Conservation (phyloP, 2,329 filamentous ascomycete genomes). For the Neonectria faginata region DNA sequence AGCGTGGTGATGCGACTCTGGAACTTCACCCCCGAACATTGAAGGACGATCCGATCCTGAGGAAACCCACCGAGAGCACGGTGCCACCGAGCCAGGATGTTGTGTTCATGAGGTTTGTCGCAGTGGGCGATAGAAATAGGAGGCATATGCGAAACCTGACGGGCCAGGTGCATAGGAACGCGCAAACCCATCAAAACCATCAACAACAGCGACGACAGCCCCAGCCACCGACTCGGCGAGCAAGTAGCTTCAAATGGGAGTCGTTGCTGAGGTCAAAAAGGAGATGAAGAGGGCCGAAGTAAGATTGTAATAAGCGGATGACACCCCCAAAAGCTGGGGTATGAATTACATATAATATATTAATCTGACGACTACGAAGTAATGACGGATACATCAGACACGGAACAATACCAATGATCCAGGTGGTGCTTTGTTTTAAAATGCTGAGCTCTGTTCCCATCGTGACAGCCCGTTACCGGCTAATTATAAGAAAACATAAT, state of each 20-base stretch:
- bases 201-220: slow-evolving; percentile 10
- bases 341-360: slow-evolving; percentile 14
- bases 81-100: slow-evolving; percentile 57
- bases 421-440: slow-evolving; percentile 25
- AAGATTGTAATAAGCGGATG: slow-evolving; percentile 20
- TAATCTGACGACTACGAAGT: slow-evolving; percentile 41
- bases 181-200: slow-evolving; percentile 13
- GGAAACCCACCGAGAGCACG: slow-evolving; percentile 42
- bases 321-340: slow-evolving; percentile 14
- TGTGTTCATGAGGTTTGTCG: slow-evolving; percentile 48
- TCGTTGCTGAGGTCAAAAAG: slow-evolving; percentile 42
- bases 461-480: background rate
- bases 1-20: slow-evolving; percentile 46
- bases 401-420: slow-evolving; percentile 39
- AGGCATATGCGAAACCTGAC: slow-evolving; percentile 13
- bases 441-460: background rate
- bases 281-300: slow-evolving; percentile 6
- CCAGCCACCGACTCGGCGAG: slow-evolving; percentile 22
- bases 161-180: slow-evolving; percentile 8
- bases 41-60: slow-evolving; percentile 54
- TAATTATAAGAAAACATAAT: too few relatives aligned
- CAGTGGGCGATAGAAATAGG: slow-evolving; percentile 21
- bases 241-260: slow-evolving; percentile 42
- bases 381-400: slow-evolving; percentile 34
- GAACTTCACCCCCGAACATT: slow-evolving; percentile 57